phyloP scores from a whole-genome alignment of 1,284 basidiomycete genomes.

The Psilocybe mexicana region DNA sequence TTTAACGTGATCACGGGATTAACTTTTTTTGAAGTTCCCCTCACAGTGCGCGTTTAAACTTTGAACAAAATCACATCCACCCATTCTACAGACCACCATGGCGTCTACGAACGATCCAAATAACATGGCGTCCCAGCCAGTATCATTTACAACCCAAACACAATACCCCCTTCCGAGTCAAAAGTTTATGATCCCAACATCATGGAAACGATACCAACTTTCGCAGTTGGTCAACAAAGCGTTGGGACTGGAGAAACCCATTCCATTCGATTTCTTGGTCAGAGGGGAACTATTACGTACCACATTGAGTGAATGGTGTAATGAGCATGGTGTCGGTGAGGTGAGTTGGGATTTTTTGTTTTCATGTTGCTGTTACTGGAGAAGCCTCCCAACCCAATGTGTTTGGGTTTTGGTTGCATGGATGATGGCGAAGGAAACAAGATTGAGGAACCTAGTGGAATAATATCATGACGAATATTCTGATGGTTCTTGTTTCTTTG shows the following conservation, averaged over 20 bases:
- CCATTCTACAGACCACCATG: background rate
- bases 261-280: conserved; percentile 95
- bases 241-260: conserved; percentile 67
- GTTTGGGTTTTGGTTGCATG: no score
- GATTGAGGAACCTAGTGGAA: no score
- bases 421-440: no score
- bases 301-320: conserved; percentile 78
- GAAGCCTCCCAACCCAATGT: conserved; percentile 2
- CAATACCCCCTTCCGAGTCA: conserved; percentile 83
- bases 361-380: background rate
- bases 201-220: conserved; percentile 95
- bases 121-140: conserved; percentile 44
- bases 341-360: conserved; percentile 31
- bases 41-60: conserved; percentile 24
- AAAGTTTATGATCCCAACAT: conserved; percentile 91
- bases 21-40: conserved; percentile 12
- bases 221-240: conserved; percentile 98
- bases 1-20: background rate
- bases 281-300: conserved; percentile 79
- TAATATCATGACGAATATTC: no score
- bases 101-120: background rate
- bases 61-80: background rate
- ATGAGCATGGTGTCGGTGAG: conserved; percentile 71
- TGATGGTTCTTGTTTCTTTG: conserved; percentile 3
- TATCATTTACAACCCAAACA: conserved; percentile 81